Evolutionary conservation across 192 early-diverging fungal species (phyloP).

Genomic region (Coemansia sp.): DNA sequence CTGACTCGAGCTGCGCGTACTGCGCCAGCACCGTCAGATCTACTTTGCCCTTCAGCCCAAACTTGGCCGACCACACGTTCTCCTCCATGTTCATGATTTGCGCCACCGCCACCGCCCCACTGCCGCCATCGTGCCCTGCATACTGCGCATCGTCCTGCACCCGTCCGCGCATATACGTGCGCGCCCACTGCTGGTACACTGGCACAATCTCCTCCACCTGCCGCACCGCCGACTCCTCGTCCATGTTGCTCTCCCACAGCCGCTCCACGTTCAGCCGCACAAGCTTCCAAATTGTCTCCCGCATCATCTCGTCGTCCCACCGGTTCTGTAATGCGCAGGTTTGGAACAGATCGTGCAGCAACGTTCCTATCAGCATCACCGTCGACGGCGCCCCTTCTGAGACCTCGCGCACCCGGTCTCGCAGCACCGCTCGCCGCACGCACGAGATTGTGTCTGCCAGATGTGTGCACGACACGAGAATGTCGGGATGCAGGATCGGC

Average conservation of each 20-base stretch:
- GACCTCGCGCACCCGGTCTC: conserved; percentile 61
- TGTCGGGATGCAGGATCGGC: conserved; percentile 80
- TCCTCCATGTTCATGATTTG: conserved; percentile 89
- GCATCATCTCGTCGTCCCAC: conserved; percentile 60
- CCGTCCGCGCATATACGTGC: conserved; percentile 40
- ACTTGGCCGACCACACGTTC: conserved; percentile 86
- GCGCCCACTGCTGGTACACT: conserved; percentile 58
- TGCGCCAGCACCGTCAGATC: conserved; percentile 64
- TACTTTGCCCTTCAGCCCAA: conserved; percentile 90
- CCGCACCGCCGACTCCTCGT: conserved; percentile 55
- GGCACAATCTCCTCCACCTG: conserved; percentile 58
- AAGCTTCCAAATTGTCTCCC: conserved; percentile 49
- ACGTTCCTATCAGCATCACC: conserved; percentile 70
- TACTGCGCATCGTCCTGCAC: conserved; percentile 22
- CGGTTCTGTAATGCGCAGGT: conserved; percentile 57
- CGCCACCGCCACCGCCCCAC: conserved; percentile 54
- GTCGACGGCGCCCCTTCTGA: conserved; percentile 51
- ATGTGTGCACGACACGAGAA: conserved; percentile 72
- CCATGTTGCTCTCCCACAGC: conserved; percentile 72
- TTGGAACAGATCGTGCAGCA: conserved; percentile 86
- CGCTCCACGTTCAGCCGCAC: conserved; percentile 60
- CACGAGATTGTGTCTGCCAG: conserved; percentile 77
- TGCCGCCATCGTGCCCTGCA: conserved; percentile 9
- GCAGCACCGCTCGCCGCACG: conserved; percentile 73
- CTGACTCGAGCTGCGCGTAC: conserved; percentile 1